A percentile compares a stretch with the other conserved stretches of the same genome.
These are phyloP conservation scores for Neoboletus magnificus DNA, from an alignment of 768 basidiomycete genomes.

Conservation along the genomic window DNA sequence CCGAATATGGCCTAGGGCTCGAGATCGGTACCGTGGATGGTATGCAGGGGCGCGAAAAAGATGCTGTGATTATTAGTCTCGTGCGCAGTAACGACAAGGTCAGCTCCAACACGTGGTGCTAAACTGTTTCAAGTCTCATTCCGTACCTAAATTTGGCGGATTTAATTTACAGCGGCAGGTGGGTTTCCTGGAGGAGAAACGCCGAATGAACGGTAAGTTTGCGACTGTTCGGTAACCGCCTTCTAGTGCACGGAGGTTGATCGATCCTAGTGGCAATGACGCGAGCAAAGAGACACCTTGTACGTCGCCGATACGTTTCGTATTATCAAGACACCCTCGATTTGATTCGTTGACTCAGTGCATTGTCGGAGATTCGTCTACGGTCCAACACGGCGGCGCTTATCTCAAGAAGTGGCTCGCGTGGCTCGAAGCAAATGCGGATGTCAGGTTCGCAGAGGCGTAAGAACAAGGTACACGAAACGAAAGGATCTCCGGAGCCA, in stretches of 20 bases:
- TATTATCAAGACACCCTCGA: neutral
- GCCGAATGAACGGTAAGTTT: slow-evolving; percentile 77
- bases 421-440: slow-evolving; percentile 89
- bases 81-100: slow-evolving; percentile 90
- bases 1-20: slow-evolving; percentile 60
- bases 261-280: slow-evolving; percentile 77
- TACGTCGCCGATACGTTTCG: slow-evolving; percentile 36
- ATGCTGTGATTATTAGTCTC: slow-evolving; percentile 88
- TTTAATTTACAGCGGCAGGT: slow-evolving; percentile 64
- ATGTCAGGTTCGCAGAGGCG: slow-evolving; percentile 80
- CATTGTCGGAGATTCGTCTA: slow-evolving; percentile 90
- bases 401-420: slow-evolving; percentile 88
- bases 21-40: slow-evolving; percentile 97
- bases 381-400: slow-evolving; percentile 76
- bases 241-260: neutral
- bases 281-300: slow-evolving; percentile 81
- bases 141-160: neutral
- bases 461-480: neutral
- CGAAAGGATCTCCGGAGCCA: neutral
- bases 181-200: slow-evolving; percentile 90
- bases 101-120: slow-evolving; percentile 8
- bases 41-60: slow-evolving; percentile 96
- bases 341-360: slow-evolving; percentile 71
- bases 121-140: neutral
- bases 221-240: neutral